Evolutionary conservation across 495 filamentous ascomycete genomes (phyloP).

Genomic region (Trichoderma reesei): DNA sequence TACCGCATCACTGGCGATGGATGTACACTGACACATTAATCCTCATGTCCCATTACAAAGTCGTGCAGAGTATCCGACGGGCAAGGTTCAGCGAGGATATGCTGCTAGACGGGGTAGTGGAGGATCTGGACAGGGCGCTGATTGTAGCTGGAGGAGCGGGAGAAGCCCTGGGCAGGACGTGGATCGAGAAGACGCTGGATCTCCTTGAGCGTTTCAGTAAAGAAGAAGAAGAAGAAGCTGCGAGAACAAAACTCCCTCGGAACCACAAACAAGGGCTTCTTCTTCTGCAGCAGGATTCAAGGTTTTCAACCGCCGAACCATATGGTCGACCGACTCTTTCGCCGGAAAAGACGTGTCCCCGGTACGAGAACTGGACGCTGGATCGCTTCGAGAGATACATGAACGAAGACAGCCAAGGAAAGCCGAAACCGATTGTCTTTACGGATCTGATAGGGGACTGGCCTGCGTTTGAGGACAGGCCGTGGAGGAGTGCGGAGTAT

Average conservation of each 20-base stretch:
- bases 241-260: slow-evolving; percentile 6
- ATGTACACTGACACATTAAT: slow-evolving; percentile 11
- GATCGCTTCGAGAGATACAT: slow-evolving; percentile 59
- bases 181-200: slow-evolving; percentile 47
- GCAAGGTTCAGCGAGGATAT: too few relatives aligned
- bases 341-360: background rate
- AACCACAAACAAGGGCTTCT: too few relatives aligned
- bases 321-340: background rate
- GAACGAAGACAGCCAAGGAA: slow-evolving; percentile 16
- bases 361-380: slow-evolving; percentile 38
- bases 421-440: slow-evolving; percentile 59
- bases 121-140: slow-evolving; percentile 63
- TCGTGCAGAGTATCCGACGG: too few relatives aligned
- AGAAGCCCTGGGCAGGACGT: slow-evolving; percentile 37
- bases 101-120: slow-evolving; percentile 35
- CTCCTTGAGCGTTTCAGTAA: slow-evolving; percentile 23
- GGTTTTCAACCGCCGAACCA: background rate
- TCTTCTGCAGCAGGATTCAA: background rate
- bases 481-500: slow-evolving; percentile 68
- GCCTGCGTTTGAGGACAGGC: slow-evolving; percentile 61
- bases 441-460: slow-evolving; percentile 54
- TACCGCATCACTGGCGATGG: slow-evolving; percentile 9
- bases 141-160: slow-evolving; percentile 70
- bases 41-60: background rate
- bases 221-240: background rate